Percentiles rank a stretch among this genome's conserved stretches.
These are phyloP conservation scores for Auriculariales sp. DNA, from an alignment of 768 basidiomycete genomes.

Conservation along the genomic window DNA sequence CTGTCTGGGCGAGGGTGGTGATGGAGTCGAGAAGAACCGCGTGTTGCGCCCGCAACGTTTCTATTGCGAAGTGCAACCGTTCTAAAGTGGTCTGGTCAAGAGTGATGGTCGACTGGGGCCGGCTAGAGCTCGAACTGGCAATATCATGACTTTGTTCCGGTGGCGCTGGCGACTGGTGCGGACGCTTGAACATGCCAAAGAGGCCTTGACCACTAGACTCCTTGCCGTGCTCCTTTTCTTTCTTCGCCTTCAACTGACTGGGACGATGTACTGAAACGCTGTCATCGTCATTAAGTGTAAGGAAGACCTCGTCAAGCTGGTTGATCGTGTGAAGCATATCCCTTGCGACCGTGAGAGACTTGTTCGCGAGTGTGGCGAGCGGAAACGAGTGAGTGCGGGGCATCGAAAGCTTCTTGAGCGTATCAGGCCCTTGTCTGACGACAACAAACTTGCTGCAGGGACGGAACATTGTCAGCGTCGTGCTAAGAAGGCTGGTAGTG, in stretches of 20 bases:
- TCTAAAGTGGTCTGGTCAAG: constrained; percentile 17
- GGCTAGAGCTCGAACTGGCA: neutral
- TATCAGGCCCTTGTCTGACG: constrained; percentile 17
- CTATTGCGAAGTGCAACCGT: constrained; percentile 32
- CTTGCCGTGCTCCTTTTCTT: constrained; percentile 11
- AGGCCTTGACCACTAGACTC: constrained; percentile 21
- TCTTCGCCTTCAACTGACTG: constrained; percentile 52
- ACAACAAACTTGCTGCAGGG: constrained; percentile 45
- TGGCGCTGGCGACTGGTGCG: neutral
- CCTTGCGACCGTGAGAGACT: constrained; percentile 38
- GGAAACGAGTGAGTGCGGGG: constrained; percentile 13
- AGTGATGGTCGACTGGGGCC: neutral
- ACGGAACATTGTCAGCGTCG: constrained; percentile 1
- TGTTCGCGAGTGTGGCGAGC: constrained; percentile 32
- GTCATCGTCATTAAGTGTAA: neutral
- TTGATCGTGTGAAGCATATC: constrained; percentile 35
- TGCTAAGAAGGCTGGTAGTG: constrained; percentile 8
- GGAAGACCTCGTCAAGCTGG: neutral
- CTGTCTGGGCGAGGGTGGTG: constrained; percentile 11
- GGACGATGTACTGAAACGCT: neutral
- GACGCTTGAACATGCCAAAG: constrained; percentile 36
- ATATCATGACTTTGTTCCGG: neutral
- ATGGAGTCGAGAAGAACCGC: constrained; percentile 29
- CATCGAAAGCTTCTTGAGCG: constrained; percentile 17
- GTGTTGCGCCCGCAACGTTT: constrained; percentile 47